Evolutionary conservation across 2,329 filamentous ascomycete species (phyloP).

Genomic region (Nigrospora osmanthi): DNA sequence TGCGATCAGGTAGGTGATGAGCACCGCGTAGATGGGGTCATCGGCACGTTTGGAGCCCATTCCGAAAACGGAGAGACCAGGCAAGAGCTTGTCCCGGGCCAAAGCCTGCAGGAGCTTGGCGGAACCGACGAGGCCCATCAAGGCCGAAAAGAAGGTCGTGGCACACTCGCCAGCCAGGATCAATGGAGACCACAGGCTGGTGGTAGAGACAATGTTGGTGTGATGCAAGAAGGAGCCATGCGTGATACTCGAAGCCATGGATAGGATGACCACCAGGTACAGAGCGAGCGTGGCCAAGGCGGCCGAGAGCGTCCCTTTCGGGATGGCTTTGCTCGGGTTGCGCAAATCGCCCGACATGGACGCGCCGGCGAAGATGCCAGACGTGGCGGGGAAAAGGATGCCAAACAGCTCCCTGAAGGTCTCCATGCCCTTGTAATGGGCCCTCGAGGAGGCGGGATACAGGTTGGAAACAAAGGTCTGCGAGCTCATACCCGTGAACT

Average conservation of each 20-base stretch:
- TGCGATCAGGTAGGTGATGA: constrained; percentile 67
- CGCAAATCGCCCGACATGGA: constrained; percentile 86
- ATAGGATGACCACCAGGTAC: constrained; percentile 69
- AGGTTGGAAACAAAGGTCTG: constrained; percentile 68
- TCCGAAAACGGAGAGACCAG: constrained; percentile 66
- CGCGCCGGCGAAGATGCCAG: constrained; percentile 60
- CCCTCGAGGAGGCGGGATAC: constrained; percentile 58
- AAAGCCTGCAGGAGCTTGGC: constrained; percentile 81
- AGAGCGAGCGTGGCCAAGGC: constrained; percentile 67
- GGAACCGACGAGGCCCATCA: constrained; percentile 82
- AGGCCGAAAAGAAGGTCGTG: constrained; percentile 73
- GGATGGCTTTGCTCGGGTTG: constrained; percentile 77
- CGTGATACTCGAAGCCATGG: constrained; percentile 70
- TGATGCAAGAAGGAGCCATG: constrained; percentile 66
- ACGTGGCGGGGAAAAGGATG: constrained; percentile 67
- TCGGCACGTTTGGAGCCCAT: constrained; percentile 65
- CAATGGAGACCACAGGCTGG: constrained; percentile 65
- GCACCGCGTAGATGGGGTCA: constrained; percentile 68
- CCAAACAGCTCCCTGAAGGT: constrained; percentile 80
- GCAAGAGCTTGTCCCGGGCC: constrained; percentile 69
- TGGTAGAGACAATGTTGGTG: constrained; percentile 72
- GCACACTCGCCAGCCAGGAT: constrained; percentile 78
- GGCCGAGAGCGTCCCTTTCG: constrained; percentile 74
- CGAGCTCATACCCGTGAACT: constrained; percentile 71
- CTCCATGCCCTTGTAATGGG: constrained; percentile 52